Base-by-base conservation (phyloP, 805 yeast genomes). In the Saccharomyces cerevisiae region DNA sequence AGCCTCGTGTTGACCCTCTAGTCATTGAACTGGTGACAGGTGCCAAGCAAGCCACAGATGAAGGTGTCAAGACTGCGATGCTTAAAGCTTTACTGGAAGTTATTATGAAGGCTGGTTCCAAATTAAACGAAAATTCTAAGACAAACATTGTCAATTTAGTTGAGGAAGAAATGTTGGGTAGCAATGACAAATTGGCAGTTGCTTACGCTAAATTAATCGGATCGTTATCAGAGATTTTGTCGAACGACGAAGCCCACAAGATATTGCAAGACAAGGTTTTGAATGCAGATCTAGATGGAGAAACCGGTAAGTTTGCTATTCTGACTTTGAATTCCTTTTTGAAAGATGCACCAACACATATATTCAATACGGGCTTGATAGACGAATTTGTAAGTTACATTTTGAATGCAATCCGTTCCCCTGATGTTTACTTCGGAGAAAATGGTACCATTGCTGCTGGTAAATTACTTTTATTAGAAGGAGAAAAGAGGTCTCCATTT, bases 1-100 rank as follows among this genome's bases (percentile, higher is more conserved):
- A 91, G 71, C 91, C 97, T 6, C 81, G 97, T 66, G 91, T 92
- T 53, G 99, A 92, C 69, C 96, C 97, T 2, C 78, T 92, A 53
- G 89, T 90, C 6, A 78, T 87, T 46, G 98, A 92, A 67, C 77
- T 91, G 57, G 83, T 90, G 13, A 71, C 81, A 48, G 94, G 94
- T 52, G 88, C 89, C 13, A 85, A 80, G 63, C 75, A 76, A 55
- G 76, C 87, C 22, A 75, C 77, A n/a, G 83, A 81, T 56, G 72
- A 73, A 48, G 92, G 89, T 52, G 90, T 90, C 27, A 87, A 87
- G 61, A 81, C 88, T 10, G 88, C 97, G 0, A 87, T 91, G 86
- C 76, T 90, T 62, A 82, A 82, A 62, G 97, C 96, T 0, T 74
- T 92, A 62, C 74, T 86, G 51, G 96, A 88, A 66, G 94, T 92